Percentiles rank a stretch among this genome's conserved stretches.
These are phyloP conservation scores for Apiospora malaysiana DNA, from an alignment of 2,329 filamentous ascomycete species.

Conservation along the genomic window DNA sequence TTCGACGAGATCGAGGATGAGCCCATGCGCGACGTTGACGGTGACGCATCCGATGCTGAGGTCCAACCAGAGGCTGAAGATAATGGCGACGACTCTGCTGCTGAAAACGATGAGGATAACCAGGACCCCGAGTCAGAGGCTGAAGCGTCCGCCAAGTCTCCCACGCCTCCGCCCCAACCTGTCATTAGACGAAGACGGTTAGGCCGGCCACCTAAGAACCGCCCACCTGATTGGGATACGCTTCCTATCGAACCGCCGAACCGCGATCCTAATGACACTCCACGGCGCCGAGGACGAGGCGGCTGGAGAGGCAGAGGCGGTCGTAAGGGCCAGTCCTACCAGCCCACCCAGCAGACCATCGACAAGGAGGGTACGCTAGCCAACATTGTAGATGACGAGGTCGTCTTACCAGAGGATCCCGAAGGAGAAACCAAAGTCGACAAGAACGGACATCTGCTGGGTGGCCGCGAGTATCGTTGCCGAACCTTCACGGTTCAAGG, in stretches of 20 bases:
- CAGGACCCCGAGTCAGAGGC: conserved; percentile 45
- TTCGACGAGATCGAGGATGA: conserved; percentile 26
- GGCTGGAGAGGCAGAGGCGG: conserved; percentile 74
- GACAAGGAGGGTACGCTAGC: conserved; percentile 94
- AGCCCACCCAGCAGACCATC: conserved; percentile 83
- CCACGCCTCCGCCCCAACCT: conserved; percentile 62
- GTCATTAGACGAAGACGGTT: conserved; percentile 77
- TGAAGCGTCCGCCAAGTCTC: conserved; percentile 52
- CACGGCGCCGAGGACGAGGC: conserved; percentile 68
- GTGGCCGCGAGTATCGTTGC: conserved; percentile 89
- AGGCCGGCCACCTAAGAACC: conserved; percentile 86
- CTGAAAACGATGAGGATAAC: conserved; percentile 47
- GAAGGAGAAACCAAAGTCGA: conserved; percentile 95
- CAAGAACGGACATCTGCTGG: conserved; percentile 81
- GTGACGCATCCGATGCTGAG: conserved; percentile 37
- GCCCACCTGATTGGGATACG: conserved; percentile 78
- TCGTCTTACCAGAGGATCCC: conserved; percentile 82
- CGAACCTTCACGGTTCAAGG: conserved; percentile 91
- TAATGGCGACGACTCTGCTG: conserved; percentile 31
- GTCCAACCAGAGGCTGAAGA: conserved; percentile 40
- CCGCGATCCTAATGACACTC: conserved; percentile 60
- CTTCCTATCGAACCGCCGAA: conserved; percentile 60
- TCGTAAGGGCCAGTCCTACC: conserved; percentile 71
- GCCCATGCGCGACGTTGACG: conserved; percentile 50
- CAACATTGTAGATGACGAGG: conserved; percentile 91